Percentiles rank a stretch among this genome's conserved stretches.
Conservation (phyloP, 1,139 yeast species). For the Casaregolazyma suthepensis region DNA sequence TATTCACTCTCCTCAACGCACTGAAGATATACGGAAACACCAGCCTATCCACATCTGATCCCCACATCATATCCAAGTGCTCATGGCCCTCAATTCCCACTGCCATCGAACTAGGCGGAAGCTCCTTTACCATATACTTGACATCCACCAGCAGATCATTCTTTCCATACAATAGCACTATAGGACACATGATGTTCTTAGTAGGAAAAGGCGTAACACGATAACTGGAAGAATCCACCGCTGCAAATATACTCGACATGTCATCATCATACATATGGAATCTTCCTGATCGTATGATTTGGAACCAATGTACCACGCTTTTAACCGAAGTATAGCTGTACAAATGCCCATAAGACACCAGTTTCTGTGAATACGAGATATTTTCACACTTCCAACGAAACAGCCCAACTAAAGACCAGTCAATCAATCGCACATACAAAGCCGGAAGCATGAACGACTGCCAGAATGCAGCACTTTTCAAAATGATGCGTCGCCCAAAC, state of each 20-base stretch:
- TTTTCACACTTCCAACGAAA: constrained; percentile 76
- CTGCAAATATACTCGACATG: constrained; percentile 24
- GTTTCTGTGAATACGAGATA: constrained; percentile 65
- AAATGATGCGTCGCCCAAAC: constrained; percentile 66
- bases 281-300: constrained; percentile 69
- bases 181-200: constrained; percentile 60
- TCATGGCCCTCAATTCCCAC: constrained; percentile 57
- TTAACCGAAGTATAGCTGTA: constrained; percentile 90
- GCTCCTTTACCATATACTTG: constrained; percentile 57
- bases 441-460: constrained; percentile 78
- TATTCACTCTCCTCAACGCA: constrained; percentile 18
- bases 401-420: constrained; percentile 54
- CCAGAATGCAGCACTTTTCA: constrained; percentile 82
- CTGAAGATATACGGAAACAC: constrained; percentile 48
- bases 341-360: constrained; percentile 72
- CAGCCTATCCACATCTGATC: constrained; percentile 51
- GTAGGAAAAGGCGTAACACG: constrained; percentile 63
- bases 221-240: constrained; percentile 33
- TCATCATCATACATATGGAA: constrained; percentile 86
- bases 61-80: constrained; percentile 90
- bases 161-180: constrained; percentile 73
- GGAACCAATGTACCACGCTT: constrained; percentile 95
- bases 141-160: constrained; percentile 81
- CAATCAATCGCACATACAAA: constrained; percentile 66
- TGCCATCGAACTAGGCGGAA: constrained; percentile 38